These are phyloP conservation scores for Aphanocladium album DNA, from an alignment of 2,329 filamentous ascomycete species.

Conservation along the genomic window DNA sequence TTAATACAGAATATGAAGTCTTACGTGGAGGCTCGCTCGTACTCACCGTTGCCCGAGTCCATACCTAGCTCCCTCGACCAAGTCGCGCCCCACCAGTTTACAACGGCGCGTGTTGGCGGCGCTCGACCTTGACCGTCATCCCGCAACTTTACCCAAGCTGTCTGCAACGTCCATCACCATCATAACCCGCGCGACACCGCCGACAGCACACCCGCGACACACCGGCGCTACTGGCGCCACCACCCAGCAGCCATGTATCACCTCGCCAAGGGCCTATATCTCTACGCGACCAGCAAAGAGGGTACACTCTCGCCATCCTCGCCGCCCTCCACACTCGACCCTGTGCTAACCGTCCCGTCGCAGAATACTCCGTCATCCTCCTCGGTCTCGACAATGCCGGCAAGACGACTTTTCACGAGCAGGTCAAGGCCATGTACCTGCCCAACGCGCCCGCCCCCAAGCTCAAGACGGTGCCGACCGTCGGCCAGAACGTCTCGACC, in stretches of 20 bases:
- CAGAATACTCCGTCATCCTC: conserved; percentile 95
- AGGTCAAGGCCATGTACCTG: conserved; percentile 85
- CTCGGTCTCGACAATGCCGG: conserved; percentile 97
- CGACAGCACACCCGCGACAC: not conserved
- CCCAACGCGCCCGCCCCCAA: conserved; percentile 57
- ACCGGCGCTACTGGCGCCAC: not conserved
- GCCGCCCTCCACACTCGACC: not conserved
- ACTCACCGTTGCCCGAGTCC: too few relatives aligned
- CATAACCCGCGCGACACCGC: not conserved
- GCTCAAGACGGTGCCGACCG: conserved; percentile 87
- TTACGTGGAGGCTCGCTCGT: too few relatives aligned
- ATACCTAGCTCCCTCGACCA: too few relatives aligned
- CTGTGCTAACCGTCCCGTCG: conserved; percentile 4
- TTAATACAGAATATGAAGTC: too few relatives aligned
- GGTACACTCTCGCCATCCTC: conserved; percentile 43
- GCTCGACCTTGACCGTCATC: not conserved
- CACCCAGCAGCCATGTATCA: conserved; percentile 68
- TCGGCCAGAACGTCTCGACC: conserved; percentile 93
- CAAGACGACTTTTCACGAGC: conserved; percentile 96
- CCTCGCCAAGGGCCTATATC: conserved; percentile 88
- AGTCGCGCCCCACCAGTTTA: not conserved
- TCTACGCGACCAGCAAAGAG: conserved; percentile 95
- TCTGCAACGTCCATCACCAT: not conserved
- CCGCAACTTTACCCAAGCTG: not conserved
- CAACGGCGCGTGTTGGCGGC: not conserved